Evolutionary conservation across 2,329 filamentous ascomycete species (phyloP).

Genomic region (Penicillium sp.): DNA sequence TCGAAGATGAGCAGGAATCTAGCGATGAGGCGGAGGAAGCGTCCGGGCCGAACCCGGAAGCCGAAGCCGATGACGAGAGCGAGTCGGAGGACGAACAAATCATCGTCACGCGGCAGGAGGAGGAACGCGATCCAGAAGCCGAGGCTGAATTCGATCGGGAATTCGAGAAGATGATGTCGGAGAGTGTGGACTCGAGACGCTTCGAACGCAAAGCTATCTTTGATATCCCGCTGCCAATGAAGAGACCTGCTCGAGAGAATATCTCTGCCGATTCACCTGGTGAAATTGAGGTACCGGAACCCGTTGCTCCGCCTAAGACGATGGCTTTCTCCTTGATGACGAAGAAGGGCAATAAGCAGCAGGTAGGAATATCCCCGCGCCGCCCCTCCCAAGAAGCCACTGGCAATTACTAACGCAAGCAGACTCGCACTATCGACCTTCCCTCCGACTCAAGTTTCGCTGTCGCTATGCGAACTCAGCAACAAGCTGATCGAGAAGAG

Average conservation of each 20-base stretch:
- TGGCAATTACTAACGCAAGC: conserved; percentile 21
- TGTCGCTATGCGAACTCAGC: conserved; percentile 92
- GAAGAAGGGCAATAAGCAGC: conserved; percentile 93
- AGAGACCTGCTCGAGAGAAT: conserved; percentile 66
- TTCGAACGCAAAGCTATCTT: conserved; percentile 94
- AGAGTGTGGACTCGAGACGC: conserved; percentile 92
- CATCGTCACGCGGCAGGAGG: conserved; percentile 86
- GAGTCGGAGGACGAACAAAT: conserved; percentile 84
- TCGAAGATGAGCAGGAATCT: conserved; percentile 59
- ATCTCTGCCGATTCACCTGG: conserved; percentile 44
- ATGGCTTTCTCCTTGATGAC: conserved; percentile 98
- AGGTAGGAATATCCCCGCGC: conserved; percentile 61
- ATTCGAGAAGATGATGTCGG: conserved; percentile 97
- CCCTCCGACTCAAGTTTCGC: conserved; percentile 89
- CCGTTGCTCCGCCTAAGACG: conserved; percentile 55
- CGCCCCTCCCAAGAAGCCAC: neutral
- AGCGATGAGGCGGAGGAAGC: conserved; percentile 56
- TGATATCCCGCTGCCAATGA: conserved; percentile 95
- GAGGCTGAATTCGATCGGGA: conserved; percentile 98
- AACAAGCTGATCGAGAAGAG: conserved; percentile 92
- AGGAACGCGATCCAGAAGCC: conserved; percentile 87
- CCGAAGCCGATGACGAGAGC: conserved; percentile 44
- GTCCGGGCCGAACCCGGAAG: conserved; percentile 51
- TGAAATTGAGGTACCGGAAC: conserved; percentile 28
- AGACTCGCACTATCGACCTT: conserved; percentile 90